phyloP scores from a whole-genome alignment of 1,284 basidiomycete genomes.

The Cutaneotrichosporon sp. region DNA sequence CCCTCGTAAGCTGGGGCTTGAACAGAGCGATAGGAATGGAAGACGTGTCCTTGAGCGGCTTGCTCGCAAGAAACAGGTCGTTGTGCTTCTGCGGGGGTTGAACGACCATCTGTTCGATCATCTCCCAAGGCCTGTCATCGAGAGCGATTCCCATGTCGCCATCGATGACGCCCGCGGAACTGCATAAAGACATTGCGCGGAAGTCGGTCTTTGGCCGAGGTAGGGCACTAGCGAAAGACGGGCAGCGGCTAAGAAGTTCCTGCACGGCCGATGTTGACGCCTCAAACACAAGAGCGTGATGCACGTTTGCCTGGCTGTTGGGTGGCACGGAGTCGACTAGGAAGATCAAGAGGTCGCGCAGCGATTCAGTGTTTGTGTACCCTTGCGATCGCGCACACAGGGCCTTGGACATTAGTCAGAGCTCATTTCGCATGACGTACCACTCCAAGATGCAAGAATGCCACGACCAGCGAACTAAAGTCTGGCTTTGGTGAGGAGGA shows the following conservation, averaged over 20 bases:
- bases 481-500: slow-evolving; percentile 33
- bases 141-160: slow-evolving; percentile 21
- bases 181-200: slow-evolving; percentile 29
- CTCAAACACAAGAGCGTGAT: slow-evolving; percentile 31
- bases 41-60: slow-evolving; percentile 31
- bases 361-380: slow-evolving; percentile 11
- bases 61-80: slow-evolving; percentile 30
- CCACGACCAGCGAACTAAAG: slow-evolving; percentile 30
- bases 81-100: slow-evolving; percentile 17
- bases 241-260: slow-evolving; percentile 13
- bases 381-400: slow-evolving; percentile 12
- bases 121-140: slow-evolving; percentile 46
- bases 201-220: slow-evolving; percentile 25
- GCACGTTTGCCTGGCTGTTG: slow-evolving; percentile 2
- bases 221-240: slow-evolving; percentile 24
- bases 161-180: slow-evolving; percentile 13
- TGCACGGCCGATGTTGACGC: slow-evolving; percentile 21
- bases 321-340: slow-evolving; percentile 17
- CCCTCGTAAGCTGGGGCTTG: slow-evolving; percentile 34
- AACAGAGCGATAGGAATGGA: slow-evolving; percentile 40
- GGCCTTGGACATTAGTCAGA: slow-evolving; percentile 8
- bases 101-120: slow-evolving; percentile 38
- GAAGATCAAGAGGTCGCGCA: slow-evolving; percentile 31
- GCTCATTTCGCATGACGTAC: slow-evolving; percentile 19
- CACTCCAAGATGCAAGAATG: slow-evolving; percentile 28